Percentiles rank a stretch among this genome's conserved stretches.
Conservation (phyloP, 768 basidiomycete genomes). For the Trametes gibbosa region DNA sequence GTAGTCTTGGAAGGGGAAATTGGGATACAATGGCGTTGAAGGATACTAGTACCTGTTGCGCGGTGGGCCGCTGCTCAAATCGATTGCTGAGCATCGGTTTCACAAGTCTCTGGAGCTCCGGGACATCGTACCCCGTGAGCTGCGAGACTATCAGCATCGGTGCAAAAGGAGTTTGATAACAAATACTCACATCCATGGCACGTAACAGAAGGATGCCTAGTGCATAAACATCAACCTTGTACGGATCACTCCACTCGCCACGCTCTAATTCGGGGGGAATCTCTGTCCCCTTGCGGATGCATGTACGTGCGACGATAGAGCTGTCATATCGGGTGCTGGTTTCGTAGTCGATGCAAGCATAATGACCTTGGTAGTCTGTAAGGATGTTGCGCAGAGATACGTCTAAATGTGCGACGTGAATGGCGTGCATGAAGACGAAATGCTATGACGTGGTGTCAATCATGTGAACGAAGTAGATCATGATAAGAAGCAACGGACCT, state of each 20-base stretch:
- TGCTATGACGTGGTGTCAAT: constrained; percentile 43
- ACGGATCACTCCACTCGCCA: constrained; percentile 51
- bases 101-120: constrained; percentile 56
- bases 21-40: constrained; percentile 50
- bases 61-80: constrained; percentile 52
- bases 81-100: constrained; percentile 57
- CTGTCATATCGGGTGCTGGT: constrained; percentile 54
- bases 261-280: constrained; percentile 67
- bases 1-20: constrained; percentile 37
- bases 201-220: constrained; percentile 62
- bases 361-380: constrained; percentile 60
- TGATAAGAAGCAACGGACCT: constrained; percentile 41
- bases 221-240: constrained; percentile 75
- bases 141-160: constrained; percentile 24
- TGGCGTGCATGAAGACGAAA: constrained; percentile 64
- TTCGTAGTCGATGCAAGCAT: constrained; percentile 76
- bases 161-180: not conserved
- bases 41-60: constrained; percentile 43
- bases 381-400: constrained; percentile 69
- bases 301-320: constrained; percentile 36
- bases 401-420: constrained; percentile 67
- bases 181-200: constrained; percentile 54
- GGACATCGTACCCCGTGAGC: constrained; percentile 56
- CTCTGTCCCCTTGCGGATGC: constrained; percentile 56
- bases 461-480: not conserved